These are phyloP conservation scores for Dichomitus squalens DNA, from an alignment of 1,284 basidiomycete species.

Conservation along the genomic window DNA sequence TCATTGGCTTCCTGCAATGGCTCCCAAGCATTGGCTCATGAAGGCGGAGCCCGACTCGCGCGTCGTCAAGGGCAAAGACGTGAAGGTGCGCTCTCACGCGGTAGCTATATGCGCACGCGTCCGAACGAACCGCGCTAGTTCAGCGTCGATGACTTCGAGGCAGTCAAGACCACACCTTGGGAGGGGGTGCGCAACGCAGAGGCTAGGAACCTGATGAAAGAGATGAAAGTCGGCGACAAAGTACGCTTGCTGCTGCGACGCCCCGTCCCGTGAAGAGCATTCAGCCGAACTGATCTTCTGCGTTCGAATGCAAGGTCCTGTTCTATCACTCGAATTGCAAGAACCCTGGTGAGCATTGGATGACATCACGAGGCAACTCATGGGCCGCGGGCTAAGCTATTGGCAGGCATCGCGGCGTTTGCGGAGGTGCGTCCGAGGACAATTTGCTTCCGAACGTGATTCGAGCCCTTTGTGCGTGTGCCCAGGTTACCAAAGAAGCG, in stretches of 20 bases:
- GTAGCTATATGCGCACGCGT: conserved; percentile 12
- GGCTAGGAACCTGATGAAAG: conserved; percentile 90
- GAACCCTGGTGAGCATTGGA: conserved; percentile 63
- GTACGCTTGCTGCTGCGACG: conserved; percentile 40
- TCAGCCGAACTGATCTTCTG: conserved; percentile 8
- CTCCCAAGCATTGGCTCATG: conserved; percentile 71
- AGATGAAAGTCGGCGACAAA: conserved; percentile 86
- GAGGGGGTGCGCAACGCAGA: conserved; percentile 93
- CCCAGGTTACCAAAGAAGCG: conserved; percentile 77
- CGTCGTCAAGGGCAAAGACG: conserved; percentile 87
- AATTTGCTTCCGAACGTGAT: background rate
- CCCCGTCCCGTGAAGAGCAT: conserved; percentile 2
- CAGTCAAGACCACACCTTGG: conserved; percentile 78
- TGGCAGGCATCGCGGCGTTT: conserved; percentile 79
- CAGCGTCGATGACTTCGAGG: conserved; percentile 88
- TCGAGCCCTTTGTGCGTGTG: background rate
- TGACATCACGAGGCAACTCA: background rate
- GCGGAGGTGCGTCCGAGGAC: conserved; percentile 59
- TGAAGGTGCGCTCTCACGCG: conserved; percentile 58
- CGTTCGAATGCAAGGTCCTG: conserved; percentile 35
- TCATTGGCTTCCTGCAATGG: conserved; percentile 13
- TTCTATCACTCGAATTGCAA: conserved; percentile 97
- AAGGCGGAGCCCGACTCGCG: conserved; percentile 92
- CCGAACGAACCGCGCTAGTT: conserved; percentile 56
- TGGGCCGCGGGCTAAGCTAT: conserved; percentile 5